Evolutionary conservation across 1,284 basidiomycete species (phyloP), one percentile per base, ranked within the genome.

Genomic region (Vanrija pseudolonga): DNA sequence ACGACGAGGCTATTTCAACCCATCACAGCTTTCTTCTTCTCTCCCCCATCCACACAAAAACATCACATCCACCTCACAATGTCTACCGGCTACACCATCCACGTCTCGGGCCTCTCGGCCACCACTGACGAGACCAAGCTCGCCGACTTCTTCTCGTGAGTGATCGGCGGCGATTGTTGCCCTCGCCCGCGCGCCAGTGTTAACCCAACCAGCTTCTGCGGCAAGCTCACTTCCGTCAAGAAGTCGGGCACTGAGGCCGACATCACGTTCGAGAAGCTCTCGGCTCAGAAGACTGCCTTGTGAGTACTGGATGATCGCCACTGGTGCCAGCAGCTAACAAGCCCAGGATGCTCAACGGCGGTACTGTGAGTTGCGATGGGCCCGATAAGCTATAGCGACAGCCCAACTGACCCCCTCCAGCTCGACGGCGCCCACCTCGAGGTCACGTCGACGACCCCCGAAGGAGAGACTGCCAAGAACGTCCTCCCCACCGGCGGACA

Each of bases 371-470:
- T n/a, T 72, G 32, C 32, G 32, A 19, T 11, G 3, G 22, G 11
- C 15, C 44, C 44, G 28, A 26, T 26, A 26, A 32, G 28, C 26
- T 12, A 15, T 23, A 3, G 5, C 32, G 11, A 51, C 12, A 12
- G 4, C 12, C 19, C 7, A 6, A 11, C 55, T 56, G 26, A 56
- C 23, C 6, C 26, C 23, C 0, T 32, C 17, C 56, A 70, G 65
- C 73, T 77, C 52, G 74, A 77, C 60, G 76, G 76, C 37, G 75
- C 76, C 46, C 76, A 77, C 62, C 68, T 78, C 54, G 74, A 76
- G 59, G 76, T 78, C 50, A 76, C 73, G 14, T 66, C 73, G 15
- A 55, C 72, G 15, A 67, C 69, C 41, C 57, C 61, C 50, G 67
- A 70, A 26, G 52, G 58, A 20, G 68, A 72, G 40, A 55, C 67